Conservation (phyloP, 2,329 filamentous ascomycete species). For the Arthrobotrys entomopaga region DNA sequence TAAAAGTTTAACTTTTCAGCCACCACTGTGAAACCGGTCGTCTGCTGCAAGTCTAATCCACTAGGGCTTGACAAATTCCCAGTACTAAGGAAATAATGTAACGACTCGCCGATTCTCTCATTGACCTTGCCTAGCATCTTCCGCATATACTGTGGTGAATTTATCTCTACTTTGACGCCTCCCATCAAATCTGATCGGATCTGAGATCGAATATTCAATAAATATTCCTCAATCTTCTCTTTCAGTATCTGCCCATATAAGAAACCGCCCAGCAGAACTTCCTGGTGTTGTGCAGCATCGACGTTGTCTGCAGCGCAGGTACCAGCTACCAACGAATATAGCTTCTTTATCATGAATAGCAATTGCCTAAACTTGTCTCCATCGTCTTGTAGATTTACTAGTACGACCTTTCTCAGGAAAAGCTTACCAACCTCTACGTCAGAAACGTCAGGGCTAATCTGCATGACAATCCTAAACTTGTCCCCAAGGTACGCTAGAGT, state of each 20-base stretch:
- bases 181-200: conserved; percentile 68
- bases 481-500: conserved; percentile 87
- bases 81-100: conserved; percentile 96
- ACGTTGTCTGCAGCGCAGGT: conserved; percentile 95
- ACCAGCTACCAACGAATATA: conserved; percentile 90
- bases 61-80: conserved; percentile 92
- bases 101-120: conserved; percentile 83
- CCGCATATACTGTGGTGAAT: conserved; percentile 76
- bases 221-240: conserved; percentile 89
- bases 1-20: conserved; percentile 99
- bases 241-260: conserved; percentile 96
- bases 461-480: conserved; percentile 89
- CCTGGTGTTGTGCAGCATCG: conserved; percentile 95
- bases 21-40: conserved; percentile 93
- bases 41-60: conserved; percentile 92
- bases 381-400: conserved; percentile 89
- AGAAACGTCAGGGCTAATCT: conserved; percentile 82
- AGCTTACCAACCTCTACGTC: conserved; percentile 91
- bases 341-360: conserved; percentile 94
- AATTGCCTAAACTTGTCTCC: conserved; percentile 93
- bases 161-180: conserved; percentile 71
- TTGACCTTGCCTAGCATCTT: conserved; percentile 84
- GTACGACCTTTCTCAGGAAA: conserved; percentile 86
- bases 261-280: conserved; percentile 91
- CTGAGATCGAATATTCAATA: conserved; percentile 70